These are phyloP conservation scores for Tylopilus felleus DNA, from an alignment of 768 basidiomycete genomes.

Conservation along the genomic window DNA sequence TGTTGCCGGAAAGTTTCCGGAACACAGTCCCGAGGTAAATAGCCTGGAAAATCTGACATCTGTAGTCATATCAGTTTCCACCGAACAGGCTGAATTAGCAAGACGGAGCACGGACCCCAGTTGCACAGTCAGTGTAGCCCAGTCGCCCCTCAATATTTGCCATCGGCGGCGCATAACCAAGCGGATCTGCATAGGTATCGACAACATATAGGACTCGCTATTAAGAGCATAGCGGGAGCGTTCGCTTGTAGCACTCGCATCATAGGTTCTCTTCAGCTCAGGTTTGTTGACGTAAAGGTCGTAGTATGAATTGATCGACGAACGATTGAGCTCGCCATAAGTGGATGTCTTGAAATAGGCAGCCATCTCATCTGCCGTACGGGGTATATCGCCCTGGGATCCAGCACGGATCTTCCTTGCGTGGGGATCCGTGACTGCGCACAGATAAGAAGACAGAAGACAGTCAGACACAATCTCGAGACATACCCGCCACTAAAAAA, in stretches of 20 bases:
- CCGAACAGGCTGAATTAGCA: not conserved
- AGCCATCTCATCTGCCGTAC: too few relatives aligned
- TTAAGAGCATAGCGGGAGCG: slow-evolving; percentile 40
- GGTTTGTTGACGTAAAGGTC: slow-evolving; percentile 42
- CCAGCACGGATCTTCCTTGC: slow-evolving; percentile 46
- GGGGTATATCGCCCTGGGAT: slow-evolving; percentile 14
- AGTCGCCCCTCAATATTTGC: slow-evolving; percentile 44
- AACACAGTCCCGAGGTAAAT: slow-evolving; percentile 38
- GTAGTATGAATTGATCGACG: slow-evolving; percentile 46
- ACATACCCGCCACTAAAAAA: slow-evolving; percentile 41
- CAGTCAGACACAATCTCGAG: too few relatives aligned
- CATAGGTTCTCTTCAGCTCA: slow-evolving; percentile 42
- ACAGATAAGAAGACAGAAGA: too few relatives aligned
- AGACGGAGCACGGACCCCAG: slow-evolving; percentile 29
- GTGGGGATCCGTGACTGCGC: slow-evolving; percentile 52
- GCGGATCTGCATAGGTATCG: slow-evolving; percentile 42
- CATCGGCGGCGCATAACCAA: slow-evolving; percentile 44
- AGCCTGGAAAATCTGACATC: slow-evolving; percentile 31
- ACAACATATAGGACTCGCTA: slow-evolving; percentile 43
- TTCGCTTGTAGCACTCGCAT: slow-evolving; percentile 47
- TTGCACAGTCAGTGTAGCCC: slow-evolving; percentile 33
- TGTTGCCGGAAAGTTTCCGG: slow-evolving; percentile 35
- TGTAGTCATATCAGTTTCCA: slow-evolving; percentile 19
- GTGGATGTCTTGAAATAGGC: slow-evolving; percentile 39
- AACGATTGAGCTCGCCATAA: slow-evolving; percentile 39